phyloP scores from a whole-genome alignment of 768 basidiomycete genomes.

The Dictyophora rubrovolvata region DNA sequence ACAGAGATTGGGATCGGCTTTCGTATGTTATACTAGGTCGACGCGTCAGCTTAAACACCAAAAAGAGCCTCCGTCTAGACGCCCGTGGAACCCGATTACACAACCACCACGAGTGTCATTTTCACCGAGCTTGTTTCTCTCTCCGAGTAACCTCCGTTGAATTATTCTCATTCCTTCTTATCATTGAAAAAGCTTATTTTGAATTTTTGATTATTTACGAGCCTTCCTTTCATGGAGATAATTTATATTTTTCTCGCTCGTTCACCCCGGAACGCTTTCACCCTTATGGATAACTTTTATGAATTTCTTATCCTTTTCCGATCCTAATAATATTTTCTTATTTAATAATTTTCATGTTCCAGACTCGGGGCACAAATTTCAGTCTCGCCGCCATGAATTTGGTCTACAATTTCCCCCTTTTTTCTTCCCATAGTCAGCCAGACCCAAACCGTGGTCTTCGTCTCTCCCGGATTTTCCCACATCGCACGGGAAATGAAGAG shows the following conservation, averaged over 20 bases:
- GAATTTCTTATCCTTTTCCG: too few species aligned
- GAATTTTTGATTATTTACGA: not conserved
- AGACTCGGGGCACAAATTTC: too few species aligned
- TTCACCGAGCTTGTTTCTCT: conserved; percentile 10
- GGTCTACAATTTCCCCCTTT: too few species aligned
- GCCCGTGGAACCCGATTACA: not conserved
- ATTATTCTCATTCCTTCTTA: not conserved
- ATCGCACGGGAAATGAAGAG: too few species aligned
- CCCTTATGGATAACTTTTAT: too few species aligned
- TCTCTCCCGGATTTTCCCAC: too few species aligned
- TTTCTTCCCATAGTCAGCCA: too few species aligned
- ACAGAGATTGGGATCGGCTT: not conserved
- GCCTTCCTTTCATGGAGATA: not conserved
- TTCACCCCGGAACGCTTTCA: not conserved
- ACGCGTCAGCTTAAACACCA: conserved; percentile 9
- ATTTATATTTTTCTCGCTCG: not conserved
- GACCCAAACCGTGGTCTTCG: too few species aligned
- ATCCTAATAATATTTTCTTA: too few species aligned
- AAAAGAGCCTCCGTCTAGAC: not conserved
- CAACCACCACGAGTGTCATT: not conserved
- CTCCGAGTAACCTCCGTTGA: conserved; percentile 6
- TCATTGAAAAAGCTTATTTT: conserved; percentile 2
- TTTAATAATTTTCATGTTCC: too few species aligned
- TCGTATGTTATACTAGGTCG: conserved; percentile 3
- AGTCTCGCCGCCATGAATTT: too few species aligned